Conservation (phyloP, 805 yeast species). For the Wickerhamiella siamensis region DNA sequence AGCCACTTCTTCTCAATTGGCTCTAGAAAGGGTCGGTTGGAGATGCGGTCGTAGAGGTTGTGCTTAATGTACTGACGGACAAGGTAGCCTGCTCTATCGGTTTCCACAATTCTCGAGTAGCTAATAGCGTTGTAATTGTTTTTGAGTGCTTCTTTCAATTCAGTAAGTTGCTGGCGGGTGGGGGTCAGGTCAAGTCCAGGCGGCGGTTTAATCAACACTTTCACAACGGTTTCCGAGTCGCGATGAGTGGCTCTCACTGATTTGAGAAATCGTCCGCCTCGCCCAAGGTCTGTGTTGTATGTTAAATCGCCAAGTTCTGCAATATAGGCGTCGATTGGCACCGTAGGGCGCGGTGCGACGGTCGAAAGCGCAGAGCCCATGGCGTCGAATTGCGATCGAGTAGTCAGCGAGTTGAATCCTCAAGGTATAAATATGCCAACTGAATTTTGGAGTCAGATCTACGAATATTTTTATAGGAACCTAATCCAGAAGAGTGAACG, state of each 20-base stretch:
- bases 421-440: too few relatives aligned
- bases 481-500: too few relatives aligned
- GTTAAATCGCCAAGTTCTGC: conserved; percentile 65
- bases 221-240: conserved; percentile 61
- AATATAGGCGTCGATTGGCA: conserved; percentile 79
- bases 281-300: conserved; percentile 56
- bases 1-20: conserved; percentile 73
- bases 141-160: conserved; percentile 29
- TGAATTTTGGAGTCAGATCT: too few relatives aligned
- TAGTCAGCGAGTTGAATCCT: not conserved
- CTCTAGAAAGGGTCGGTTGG: conserved; percentile 78
- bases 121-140: conserved; percentile 53
- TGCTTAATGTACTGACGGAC: conserved; percentile 68
- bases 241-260: conserved; percentile 68
- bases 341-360: conserved; percentile 79
- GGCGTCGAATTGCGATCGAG: too few relatives aligned
- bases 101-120: conserved; percentile 61
- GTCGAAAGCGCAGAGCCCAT: conserved; percentile 87
- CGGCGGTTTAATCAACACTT: conserved; percentile 66
- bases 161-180: conserved; percentile 11
- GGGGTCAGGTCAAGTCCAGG: conserved; percentile 6
- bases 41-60: conserved; percentile 74
- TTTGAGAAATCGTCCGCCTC: conserved; percentile 67
- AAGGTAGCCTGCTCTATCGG: conserved; percentile 83
- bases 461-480: too few relatives aligned